Evolutionary conservation across 164 flowering plant species (phyloP).

Genomic region (Berberis vulgaris): DNA sequence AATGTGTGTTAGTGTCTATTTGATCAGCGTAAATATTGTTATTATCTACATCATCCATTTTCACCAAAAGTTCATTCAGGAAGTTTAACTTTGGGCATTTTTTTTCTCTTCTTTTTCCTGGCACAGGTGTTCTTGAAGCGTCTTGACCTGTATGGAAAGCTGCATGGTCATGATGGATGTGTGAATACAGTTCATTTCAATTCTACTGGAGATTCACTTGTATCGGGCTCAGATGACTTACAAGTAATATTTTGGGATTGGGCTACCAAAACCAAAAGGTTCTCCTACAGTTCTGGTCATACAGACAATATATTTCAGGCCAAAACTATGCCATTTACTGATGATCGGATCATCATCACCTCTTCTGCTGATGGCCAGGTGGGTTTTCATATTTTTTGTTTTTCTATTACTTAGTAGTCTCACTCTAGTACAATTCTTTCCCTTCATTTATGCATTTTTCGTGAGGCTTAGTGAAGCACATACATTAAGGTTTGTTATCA

Average conservation of each 20-base stretch:
- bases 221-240: constrained; percentile 70
- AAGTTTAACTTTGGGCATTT: not conserved
- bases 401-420: not conserved
- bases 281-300: constrained; percentile 57
- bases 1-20: too few relatives aligned
- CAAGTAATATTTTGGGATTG: constrained; percentile 59
- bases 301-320: constrained; percentile 44
- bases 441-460: too few relatives aligned
- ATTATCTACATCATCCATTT: too few relatives aligned
- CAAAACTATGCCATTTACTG: constrained; percentile 53
- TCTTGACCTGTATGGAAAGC: constrained; percentile 37
- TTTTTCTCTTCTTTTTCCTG: constrained; percentile 1
- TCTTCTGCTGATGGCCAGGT: constrained; percentile 77
- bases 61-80: too few relatives aligned
- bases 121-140: constrained; percentile 36
- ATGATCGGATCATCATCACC: constrained; percentile 54
- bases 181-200: constrained; percentile 63
- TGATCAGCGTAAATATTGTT: too few relatives aligned
- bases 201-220: constrained; percentile 51
- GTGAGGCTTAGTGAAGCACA: too few relatives aligned
- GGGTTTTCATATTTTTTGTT: constrained; percentile 2
- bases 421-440: too few relatives aligned
- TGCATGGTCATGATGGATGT: constrained; percentile 56
- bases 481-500: too few relatives aligned
- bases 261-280: constrained; percentile 22